These are phyloP conservation scores for Cicer cuneatum DNA, from an alignment of 306 rosid genomes.

Conservation along the genomic window DNA sequence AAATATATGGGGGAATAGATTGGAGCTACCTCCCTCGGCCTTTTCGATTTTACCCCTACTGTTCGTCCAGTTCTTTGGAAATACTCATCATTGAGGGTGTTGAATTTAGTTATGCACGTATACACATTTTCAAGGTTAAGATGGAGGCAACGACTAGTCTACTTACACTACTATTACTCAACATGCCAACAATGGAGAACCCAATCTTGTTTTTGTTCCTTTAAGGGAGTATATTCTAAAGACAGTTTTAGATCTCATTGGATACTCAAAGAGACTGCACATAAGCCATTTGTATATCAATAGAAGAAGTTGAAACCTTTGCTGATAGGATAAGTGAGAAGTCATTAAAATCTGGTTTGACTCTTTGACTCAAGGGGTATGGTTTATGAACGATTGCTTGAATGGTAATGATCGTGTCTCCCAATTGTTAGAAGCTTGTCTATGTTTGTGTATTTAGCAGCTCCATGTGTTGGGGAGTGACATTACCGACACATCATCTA, in stretches of 20 bases:
- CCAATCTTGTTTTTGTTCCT: slow-evolving; percentile 89
- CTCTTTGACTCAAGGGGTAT: too few species aligned
- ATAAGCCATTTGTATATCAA: slow-evolving; percentile 66
- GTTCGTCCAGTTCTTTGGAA: slow-evolving; percentile 92
- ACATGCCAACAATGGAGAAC: slow-evolving; percentile 84
- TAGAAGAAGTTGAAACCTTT: slow-evolving; percentile 73
- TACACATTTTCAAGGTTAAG: slow-evolving; percentile 87
- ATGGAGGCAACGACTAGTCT: slow-evolving; percentile 97
- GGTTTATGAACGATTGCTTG: slow-evolving; percentile 94
- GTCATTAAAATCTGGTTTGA: too few species aligned
- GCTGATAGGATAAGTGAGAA: slow-evolving; percentile 67
- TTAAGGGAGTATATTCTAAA: slow-evolving; percentile 81
- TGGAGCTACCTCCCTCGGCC: slow-evolving; percentile 93
- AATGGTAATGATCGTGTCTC: slow-evolving; percentile 70
- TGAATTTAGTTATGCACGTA: too few species aligned
- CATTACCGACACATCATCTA: slow-evolving; percentile 87
- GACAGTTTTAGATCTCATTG: slow-evolving; percentile 84
- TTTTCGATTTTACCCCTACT: slow-evolving; percentile 91
- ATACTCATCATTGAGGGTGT: slow-evolving; percentile 93
- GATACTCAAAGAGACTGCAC: slow-evolving; percentile 70
- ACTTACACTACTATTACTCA: slow-evolving; percentile 88
- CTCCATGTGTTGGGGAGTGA: slow-evolving; percentile 92
- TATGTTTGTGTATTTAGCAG: slow-evolving; percentile 93
- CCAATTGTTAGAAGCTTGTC: slow-evolving; percentile 77
- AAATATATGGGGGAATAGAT: slow-evolving; percentile 98